Percentiles rank a stretch among this genome's conserved stretches.
These are phyloP conservation scores for Ophiostoma populinum DNA, from an alignment of 2,329 filamentous ascomycete genomes.

Conservation along the genomic window DNA sequence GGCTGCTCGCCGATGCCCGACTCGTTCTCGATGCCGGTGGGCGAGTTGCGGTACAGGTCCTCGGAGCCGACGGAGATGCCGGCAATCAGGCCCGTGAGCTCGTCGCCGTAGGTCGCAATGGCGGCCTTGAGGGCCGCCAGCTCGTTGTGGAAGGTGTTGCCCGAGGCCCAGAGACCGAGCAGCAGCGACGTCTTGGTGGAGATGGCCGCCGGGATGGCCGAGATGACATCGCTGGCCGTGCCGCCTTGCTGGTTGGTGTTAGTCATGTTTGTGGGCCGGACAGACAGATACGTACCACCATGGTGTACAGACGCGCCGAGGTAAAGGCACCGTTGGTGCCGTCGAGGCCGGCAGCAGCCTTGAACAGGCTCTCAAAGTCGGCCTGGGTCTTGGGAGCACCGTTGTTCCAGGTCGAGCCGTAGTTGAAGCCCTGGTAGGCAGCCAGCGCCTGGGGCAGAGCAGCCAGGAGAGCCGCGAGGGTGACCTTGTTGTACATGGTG, in stretches of 20 bases:
- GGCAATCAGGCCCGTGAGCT: slow-evolving; percentile 49
- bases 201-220: slow-evolving; percentile 69
- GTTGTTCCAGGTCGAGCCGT: slow-evolving; percentile 44
- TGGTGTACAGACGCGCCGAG: slow-evolving; percentile 55
- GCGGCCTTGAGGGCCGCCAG: slow-evolving; percentile 53
- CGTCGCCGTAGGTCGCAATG: slow-evolving; percentile 48
- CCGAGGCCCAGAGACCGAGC: slow-evolving; percentile 71
- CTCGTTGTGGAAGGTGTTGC: slow-evolving; percentile 53
- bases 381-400: slow-evolving; percentile 40
- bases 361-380: slow-evolving; percentile 57
- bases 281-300: slow-evolving; percentile 29
- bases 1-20: slow-evolving; percentile 46
- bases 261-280: neutral
- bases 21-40: slow-evolving; percentile 46
- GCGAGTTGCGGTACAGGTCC: slow-evolving; percentile 67
- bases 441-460: slow-evolving; percentile 15
- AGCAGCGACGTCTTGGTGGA: slow-evolving; percentile 61
- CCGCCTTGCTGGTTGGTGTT: slow-evolving; percentile 32
- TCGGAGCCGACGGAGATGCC: slow-evolving; percentile 79
- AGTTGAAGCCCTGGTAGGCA: slow-evolving; percentile 49
- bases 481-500: slow-evolving; percentile 7
- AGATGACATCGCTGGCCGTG: slow-evolving; percentile 45
- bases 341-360: slow-evolving; percentile 41
- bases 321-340: slow-evolving; percentile 46
- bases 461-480: slow-evolving; percentile 11